Base-by-base conservation (phyloP, 2,329 filamentous ascomycete genomes). In the Claviceps citrina region DNA sequence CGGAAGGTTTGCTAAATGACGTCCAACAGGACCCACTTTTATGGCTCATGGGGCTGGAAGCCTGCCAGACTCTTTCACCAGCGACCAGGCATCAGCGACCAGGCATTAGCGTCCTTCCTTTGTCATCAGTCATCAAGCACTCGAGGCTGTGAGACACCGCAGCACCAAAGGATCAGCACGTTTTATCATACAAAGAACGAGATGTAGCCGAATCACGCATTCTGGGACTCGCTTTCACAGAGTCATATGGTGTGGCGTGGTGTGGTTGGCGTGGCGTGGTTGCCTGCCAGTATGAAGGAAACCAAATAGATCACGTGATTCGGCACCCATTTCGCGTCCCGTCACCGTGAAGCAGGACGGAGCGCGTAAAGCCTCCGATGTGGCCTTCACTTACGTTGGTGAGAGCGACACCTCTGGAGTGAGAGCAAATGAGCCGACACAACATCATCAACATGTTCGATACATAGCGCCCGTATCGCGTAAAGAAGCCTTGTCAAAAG, bases 241-340 rank as follows among this genome's bases (percentile, higher is more conserved):
- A n/a, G n/a, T n/a, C n/a, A n/a, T n/a, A n/a, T n/a, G n/a, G n/a
- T n/a, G n/a, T n/a, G n/a, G n/a, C n/a, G n/a, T n/a, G n/a, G n/a
- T n/a, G n/a, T n/a, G n/a, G n/a, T n/a, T n/a, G n/a, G n/a, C n/a
- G n/a, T n/a, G n/a, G n/a, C n/a, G n/a, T n/a, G n/a, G n/a, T n/a
- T n/a, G n/a, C n/a, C n/a, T n/a, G n/a, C n/a, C n/a, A n/a, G n/a
- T n/a, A n/a, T n/a, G n/a, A n/a, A n/a, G n/a, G n/a, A n/a, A n/a
- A n/a, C n/a, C n/a, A n/a, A n/a, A n/a, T n/a, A n/a, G n/a, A 38
- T 46, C 50, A 54, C 51, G 53, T 56, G 54, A 53, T n/a, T 25
- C 47, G 51, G 49, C 48, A 53, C 44, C 41, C 30, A 34, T 55
- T 51, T 53, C 57, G 57, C 51, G 57, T 36, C 54, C 32, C 39